Evolutionary conservation across 768 basidiomycete genomes (phyloP).

Genomic region (Mycena latifolia): DNA sequence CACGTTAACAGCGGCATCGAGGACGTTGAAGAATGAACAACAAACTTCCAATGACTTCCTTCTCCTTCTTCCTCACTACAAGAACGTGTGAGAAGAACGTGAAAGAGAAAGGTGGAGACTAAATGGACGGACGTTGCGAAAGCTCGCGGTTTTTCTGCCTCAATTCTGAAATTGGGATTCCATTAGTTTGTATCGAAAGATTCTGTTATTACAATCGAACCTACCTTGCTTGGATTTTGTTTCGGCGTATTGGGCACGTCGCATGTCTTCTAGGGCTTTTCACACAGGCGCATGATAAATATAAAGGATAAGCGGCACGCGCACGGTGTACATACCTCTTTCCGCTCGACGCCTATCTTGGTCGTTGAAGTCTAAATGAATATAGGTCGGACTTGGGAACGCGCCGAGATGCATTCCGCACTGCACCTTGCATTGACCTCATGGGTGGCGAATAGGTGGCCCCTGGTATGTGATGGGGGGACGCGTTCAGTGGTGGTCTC

Average conservation of each 20-base stretch:
- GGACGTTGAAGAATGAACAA: not conserved
- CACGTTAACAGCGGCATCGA: not conserved
- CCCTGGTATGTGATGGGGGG: too few species aligned
- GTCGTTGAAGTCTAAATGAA: not conserved
- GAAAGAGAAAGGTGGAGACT: not conserved
- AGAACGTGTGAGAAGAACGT: not conserved
- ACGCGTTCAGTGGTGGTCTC: not conserved
- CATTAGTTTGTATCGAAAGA: too few species aligned
- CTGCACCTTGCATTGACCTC: slow-evolving; percentile 1
- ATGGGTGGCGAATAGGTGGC: too few species aligned
- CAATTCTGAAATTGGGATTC: slow-evolving; percentile 12
- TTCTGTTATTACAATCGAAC: too few species aligned
- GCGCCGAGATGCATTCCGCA: too few species aligned
- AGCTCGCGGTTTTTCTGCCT: slow-evolving; percentile 29
- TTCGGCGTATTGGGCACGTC: slow-evolving; percentile 26
- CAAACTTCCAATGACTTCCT: slow-evolving; percentile 31
- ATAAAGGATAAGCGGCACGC: not conserved
- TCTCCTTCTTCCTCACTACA: slow-evolving; percentile 30
- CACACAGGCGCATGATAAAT: not conserved
- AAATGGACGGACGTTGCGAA: slow-evolving; percentile 9
- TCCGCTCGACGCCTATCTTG: slow-evolving; percentile 8
- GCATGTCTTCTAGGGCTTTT: slow-evolving; percentile 28
- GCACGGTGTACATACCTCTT: not conserved
- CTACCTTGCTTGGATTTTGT: slow-evolving; percentile 26
- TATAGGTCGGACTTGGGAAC: too few species aligned